phyloP scores from a whole-genome alignment of 768 basidiomycete species.

The Naganishia vishniacii region DNA sequence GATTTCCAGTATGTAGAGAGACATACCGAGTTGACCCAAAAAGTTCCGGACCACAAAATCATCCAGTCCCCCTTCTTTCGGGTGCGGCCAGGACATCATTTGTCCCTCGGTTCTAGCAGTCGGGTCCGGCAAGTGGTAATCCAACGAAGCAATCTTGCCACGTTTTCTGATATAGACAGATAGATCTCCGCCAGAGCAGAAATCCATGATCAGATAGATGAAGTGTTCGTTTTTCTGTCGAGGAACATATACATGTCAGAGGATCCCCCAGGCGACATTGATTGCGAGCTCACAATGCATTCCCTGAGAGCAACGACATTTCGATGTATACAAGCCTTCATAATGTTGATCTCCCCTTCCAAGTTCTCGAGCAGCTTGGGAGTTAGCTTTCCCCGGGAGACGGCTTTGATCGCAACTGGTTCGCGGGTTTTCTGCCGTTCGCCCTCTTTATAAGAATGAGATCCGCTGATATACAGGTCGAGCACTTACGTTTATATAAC shows the following conservation, averaged over 20 bases:
- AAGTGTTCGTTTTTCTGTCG: conserved; percentile 52
- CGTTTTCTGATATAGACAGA: conserved; percentile 96
- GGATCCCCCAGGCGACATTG: not conserved
- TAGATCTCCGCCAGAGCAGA: conserved; percentile 90
- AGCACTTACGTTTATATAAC: conserved; percentile 74
- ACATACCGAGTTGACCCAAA: conserved; percentile 75
- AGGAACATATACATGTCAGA: not conserved
- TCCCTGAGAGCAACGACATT: conserved; percentile 90
- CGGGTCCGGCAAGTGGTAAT: conserved; percentile 63
- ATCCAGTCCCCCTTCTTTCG: conserved; percentile 79
- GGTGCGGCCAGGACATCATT: conserved; percentile 83
- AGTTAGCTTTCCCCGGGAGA: conserved; percentile 77
- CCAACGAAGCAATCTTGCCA: conserved; percentile 82
- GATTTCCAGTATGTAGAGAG: too few relatives aligned
- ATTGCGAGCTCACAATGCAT: conserved; percentile 63
- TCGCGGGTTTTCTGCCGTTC: conserved; percentile 60
- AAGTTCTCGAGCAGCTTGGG: conserved; percentile 93
- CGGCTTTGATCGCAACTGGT: conserved; percentile 88
- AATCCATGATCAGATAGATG: conserved; percentile 93
- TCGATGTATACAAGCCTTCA: conserved; percentile 84
- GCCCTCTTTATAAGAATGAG: too few relatives aligned
- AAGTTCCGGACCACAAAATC: conserved; percentile 88
- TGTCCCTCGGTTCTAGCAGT: conserved; percentile 53
- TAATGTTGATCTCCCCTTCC: conserved; percentile 94
- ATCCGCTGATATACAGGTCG: too few relatives aligned